Evolutionary conservation across 192 early-diverging fungal genomes (phyloP), one percentile per base, ranked within the genome.

Genomic region (Spinellus fusiger): DNA sequence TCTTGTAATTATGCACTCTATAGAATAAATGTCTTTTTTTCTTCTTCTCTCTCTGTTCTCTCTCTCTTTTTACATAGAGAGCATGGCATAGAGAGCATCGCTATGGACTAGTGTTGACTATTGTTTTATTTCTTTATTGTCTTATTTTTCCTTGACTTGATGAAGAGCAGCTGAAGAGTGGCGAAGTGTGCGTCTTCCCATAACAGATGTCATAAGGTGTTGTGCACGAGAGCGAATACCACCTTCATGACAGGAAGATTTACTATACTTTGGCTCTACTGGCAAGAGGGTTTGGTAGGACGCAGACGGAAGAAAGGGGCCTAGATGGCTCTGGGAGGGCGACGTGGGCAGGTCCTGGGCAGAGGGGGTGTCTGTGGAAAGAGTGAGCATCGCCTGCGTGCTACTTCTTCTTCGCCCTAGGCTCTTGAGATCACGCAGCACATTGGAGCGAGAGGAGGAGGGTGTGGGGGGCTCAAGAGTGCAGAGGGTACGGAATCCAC

Each of bases 1-100:
- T 93, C 51, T 66, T 93, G 63, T 93, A 82, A 86, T 23, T 25
- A 22, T 22, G 22, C 37, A 46, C 50, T 22, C 61, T n/a, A 27
- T 29, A n/a, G 13, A 37, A 37, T 13, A 37, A 37, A 37, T 37
- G 40, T 25, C 40, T 16, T 56, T 9, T n/a, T n/a, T 44, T 7
- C 26, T 37, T 37, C 5, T 37, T 37, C 5, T 9, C 35, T 9
- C 13, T 37, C 13, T 5, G 7, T 37, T 37, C 35, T 37, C 13
- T 13, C 13, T 37, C 35, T n/a, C n/a, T n/a, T n/a, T n/a, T n/a
- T n/a, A n/a, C n/a, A n/a, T n/a, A n/a, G n/a, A n/a, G n/a, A n/a
- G n/a, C n/a, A n/a, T n/a, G n/a, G n/a, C n/a, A n/a, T n/a, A n/a
- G n/a, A n/a, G n/a, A n/a, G n/a, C n/a, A n/a, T n/a, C n/a, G n/a